These are phyloP conservation scores for Puccinellia tenuiflora DNA, from an alignment of 176 grass and related monocot genomes.

Conservation along the genomic window DNA sequence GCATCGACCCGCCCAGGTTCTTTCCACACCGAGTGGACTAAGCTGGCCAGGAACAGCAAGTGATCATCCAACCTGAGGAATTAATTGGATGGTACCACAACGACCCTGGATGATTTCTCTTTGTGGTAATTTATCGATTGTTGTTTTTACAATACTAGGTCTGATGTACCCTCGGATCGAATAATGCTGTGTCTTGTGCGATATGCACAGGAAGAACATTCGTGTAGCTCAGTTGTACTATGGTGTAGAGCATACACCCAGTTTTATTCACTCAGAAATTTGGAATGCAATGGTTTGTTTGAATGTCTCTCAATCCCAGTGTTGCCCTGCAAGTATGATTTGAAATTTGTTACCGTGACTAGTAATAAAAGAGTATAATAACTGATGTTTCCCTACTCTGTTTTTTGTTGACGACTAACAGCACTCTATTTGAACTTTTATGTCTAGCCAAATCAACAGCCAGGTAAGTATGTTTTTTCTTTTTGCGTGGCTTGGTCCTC, in stretches of 20 bases:
- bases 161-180: constrained; percentile 25
- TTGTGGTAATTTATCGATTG: constrained; percentile 29
- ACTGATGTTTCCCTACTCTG: too few species aligned
- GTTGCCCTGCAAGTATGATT: neutral
- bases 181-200: constrained; percentile 33
- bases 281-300: neutral
- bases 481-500: too few species aligned
- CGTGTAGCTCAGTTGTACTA: constrained; percentile 23
- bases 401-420: too few species aligned
- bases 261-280: constrained; percentile 23
- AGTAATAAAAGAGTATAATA: too few species aligned
- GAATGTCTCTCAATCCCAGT: neutral
- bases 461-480: too few species aligned
- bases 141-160: constrained; percentile 39
- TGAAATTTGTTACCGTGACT: too few species aligned
- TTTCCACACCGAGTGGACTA: constrained; percentile 92
- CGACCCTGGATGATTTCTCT: neutral
- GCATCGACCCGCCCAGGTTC: constrained; percentile 64
- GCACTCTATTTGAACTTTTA: too few species aligned
- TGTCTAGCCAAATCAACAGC: too few species aligned
- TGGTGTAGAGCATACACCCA: constrained; percentile 11
- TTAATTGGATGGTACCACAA: neutral
- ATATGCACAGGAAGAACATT: constrained; percentile 25
- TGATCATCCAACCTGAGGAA: constrained; percentile 12
- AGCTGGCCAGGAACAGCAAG: constrained; percentile 54